These are phyloP conservation scores for Ascochyta koolunga DNA, from an alignment of 2,329 filamentous ascomycete genomes.

Conservation along the genomic window DNA sequence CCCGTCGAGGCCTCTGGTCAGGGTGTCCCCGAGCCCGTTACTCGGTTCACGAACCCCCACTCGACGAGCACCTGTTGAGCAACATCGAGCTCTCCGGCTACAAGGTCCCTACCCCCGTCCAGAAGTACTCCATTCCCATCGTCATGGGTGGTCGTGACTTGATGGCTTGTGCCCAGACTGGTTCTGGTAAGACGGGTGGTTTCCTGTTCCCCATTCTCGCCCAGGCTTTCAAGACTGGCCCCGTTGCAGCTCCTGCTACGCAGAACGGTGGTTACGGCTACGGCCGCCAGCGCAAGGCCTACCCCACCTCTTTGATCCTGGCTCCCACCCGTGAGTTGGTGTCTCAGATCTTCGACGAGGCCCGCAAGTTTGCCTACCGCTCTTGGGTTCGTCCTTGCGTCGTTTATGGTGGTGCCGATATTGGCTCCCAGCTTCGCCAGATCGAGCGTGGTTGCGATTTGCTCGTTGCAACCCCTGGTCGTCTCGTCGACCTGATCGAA, in stretches of 20 bases:
- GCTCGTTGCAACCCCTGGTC: conserved; percentile 93
- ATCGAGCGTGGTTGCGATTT: conserved; percentile 98
- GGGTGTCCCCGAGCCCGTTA: conserved; percentile 89
- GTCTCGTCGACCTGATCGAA: conserved; percentile 97
- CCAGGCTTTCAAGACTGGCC: conserved; percentile 92
- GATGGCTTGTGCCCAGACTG: conserved; percentile 99
- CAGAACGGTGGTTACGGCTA: conserved; percentile 70
- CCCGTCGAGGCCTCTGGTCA: conserved; percentile 96
- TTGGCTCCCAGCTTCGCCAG: conserved; percentile 95
- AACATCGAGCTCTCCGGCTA: conserved; percentile 96
- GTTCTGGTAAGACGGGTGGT: conserved; percentile 99
- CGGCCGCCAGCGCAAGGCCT: conserved; percentile 95
- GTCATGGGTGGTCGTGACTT: conserved; percentile 97
- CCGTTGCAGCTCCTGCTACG: conserved; percentile 69
- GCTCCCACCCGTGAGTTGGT: conserved; percentile 98
- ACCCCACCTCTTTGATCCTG: conserved; percentile 93
- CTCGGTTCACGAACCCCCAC: conserved; percentile 91
- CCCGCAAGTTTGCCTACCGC: conserved; percentile 97
- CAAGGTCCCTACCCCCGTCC: conserved; percentile 93
- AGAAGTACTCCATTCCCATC: conserved; percentile 99
- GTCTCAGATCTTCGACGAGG: conserved; percentile 96
- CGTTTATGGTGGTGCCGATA: conserved; percentile 98
- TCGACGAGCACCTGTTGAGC: conserved; percentile 88
- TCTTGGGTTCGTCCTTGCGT: conserved; percentile 99
- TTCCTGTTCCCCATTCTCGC: conserved; percentile 99